These are phyloP conservation scores for Falciphora oryzae DNA, from an alignment of 2,329 filamentous ascomycete genomes.

Conservation along the genomic window DNA sequence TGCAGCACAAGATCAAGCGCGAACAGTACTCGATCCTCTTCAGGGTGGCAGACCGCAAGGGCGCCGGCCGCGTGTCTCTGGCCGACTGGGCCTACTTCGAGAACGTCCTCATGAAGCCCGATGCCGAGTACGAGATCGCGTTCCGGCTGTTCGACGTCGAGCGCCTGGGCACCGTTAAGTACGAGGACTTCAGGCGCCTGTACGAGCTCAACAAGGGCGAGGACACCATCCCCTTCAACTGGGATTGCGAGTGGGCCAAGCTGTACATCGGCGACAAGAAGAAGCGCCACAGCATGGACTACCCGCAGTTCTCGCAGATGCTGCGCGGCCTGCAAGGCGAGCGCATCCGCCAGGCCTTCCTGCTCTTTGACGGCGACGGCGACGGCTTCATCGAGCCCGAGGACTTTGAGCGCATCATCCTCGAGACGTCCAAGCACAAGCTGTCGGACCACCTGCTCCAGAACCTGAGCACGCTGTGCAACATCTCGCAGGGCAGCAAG, in stretches of 20 bases:
- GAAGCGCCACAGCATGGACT: conserved; percentile 85
- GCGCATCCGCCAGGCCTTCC: conserved; percentile 91
- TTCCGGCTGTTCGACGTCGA: conserved; percentile 93
- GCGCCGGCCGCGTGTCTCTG: conserved; percentile 66
- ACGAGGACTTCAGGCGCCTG: conserved; percentile 76
- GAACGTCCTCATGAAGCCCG: conserved; percentile 86
- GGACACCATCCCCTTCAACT: conserved; percentile 86
- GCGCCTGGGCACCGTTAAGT: conserved; percentile 78
- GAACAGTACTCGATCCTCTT: conserved; percentile 96
- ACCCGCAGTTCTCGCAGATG: conserved; percentile 97
- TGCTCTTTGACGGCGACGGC: conserved; percentile 81
- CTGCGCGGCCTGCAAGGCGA: conserved; percentile 92
- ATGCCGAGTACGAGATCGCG: conserved; percentile 97
- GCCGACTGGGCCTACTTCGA: conserved; percentile 91
- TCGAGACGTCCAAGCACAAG: conserved; percentile 90
- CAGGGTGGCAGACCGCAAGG: conserved; percentile 76
- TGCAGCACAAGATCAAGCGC: conserved; percentile 92
- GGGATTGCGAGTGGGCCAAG: conserved; percentile 94
- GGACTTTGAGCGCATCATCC: conserved; percentile 94
- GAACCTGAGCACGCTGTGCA: conserved; percentile 88
- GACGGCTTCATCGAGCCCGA: conserved; percentile 95
- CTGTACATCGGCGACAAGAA: conserved; percentile 88
- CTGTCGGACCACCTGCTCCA: conserved; percentile 91
- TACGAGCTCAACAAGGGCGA: conserved; percentile 87
- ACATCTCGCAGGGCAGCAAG: conserved; percentile 85